Base-by-base conservation (phyloP, 2,329 filamentous ascomycete genomes). In the Beauveria sp. region DNA sequence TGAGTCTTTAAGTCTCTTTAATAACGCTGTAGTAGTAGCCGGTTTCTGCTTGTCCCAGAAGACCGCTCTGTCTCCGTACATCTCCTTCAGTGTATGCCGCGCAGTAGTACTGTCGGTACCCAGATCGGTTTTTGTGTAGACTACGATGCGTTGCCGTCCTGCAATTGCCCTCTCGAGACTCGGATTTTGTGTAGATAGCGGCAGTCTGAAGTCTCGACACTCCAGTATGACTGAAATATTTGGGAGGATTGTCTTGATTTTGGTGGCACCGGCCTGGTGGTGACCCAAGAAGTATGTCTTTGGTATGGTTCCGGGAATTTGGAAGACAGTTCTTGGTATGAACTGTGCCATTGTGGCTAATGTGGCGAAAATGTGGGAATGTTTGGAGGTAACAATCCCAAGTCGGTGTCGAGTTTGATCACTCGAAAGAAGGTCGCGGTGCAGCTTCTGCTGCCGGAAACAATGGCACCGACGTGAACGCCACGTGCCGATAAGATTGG, bases 231-330 rank as follows among this genome's bases (percentile, higher is more conserved):
- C 86, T 70, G 93, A 89, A 68, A 97, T 90, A 65, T 86, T 86
- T 30, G 87, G 86, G 54, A 99, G 83, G 71, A 90, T 82, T 45
- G 84, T 84, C 72, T 90, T 90, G 88, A 98, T 96, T 72, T 90
- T 88, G 53, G 83, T 79, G 38, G 96, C 80, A 18, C 90, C 95
- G 10, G 89, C 83, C 63, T 86, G 85, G 79, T 99, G 95, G 77
- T 99, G 95, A 64, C 95, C 95, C 52, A 98, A 83, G 77, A 91
- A 99, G 77, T 98, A 99, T 63, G 93, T 95, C 66, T 91, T 87
- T 45, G 90, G 88, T 64, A 98, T 87, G 58, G 87, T 89, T 49
- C 78, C 70, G 60, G 93, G 88, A 49, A 86, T 78, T 45, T 88
- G 86, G 74, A 96, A 98, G 58, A 78, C 76, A 66, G 79, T 73